phyloP scores from a whole-genome alignment of 768 basidiomycete species.

The Suillus tomentosus region DNA sequence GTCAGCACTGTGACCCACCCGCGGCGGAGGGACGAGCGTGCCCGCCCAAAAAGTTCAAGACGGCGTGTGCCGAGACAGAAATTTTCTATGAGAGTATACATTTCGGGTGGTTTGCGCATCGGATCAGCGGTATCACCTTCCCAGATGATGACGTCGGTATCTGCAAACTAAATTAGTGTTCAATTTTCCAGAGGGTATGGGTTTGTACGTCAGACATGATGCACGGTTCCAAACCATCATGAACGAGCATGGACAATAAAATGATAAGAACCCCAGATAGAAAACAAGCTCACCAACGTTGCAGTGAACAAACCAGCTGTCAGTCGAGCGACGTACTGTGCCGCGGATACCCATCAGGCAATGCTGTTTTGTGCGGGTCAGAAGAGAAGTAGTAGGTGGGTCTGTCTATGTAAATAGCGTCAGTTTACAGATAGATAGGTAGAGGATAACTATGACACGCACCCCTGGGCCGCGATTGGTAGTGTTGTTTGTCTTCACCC shows the following conservation, averaged over 20 bases:
- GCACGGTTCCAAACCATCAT: constrained; percentile 6
- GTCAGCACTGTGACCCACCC: constrained; percentile 92
- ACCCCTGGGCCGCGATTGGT: constrained; percentile 77
- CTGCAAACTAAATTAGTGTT: constrained; percentile 39
- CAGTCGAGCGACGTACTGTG: constrained; percentile 91
- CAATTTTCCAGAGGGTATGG: neutral
- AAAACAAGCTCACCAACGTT: constrained; percentile 76
- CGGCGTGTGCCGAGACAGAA: constrained; percentile 94
- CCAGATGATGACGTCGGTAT: constrained; percentile 97
- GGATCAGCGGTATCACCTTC: constrained; percentile 88
- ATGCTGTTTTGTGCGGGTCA: constrained; percentile 92
- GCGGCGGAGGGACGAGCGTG: constrained; percentile 65
- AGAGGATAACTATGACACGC: constrained; percentile 29
- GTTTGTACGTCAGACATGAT: constrained; percentile 7
- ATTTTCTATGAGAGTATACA: constrained; percentile 95
- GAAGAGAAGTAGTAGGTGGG: constrained; percentile 80
- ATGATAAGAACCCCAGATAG: constrained; percentile 5
- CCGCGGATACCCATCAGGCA: constrained; percentile 97
- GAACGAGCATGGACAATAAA: constrained; percentile 7
- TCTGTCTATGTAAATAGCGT: constrained; percentile 57
- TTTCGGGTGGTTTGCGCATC: constrained; percentile 88
- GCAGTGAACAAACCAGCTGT: constrained; percentile 97
- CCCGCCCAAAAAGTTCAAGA: constrained; percentile 84
- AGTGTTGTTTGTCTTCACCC: constrained; percentile 89
- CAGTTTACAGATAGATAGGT: neutral